Conservation (phyloP, 2,329 filamentous ascomycete genomes). For the Aspergillus proliferans region DNA sequence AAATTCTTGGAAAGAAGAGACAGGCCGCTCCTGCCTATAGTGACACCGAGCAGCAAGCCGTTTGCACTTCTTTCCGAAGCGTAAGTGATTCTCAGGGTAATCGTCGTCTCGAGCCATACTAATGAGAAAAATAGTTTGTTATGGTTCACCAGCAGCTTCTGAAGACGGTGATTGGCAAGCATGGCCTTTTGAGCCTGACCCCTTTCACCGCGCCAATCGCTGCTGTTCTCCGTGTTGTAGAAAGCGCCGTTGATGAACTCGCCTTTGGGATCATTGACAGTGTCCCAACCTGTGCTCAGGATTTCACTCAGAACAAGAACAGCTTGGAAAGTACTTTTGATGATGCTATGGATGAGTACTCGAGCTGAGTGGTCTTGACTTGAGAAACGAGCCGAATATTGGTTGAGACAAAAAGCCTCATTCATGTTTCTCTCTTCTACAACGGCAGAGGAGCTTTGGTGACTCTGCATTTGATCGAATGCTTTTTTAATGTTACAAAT, state of each 20-base stretch:
- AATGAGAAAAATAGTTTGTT: slow-evolving; percentile 2
- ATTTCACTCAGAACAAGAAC: background rate
- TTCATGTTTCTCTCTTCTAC: too few relatives aligned
- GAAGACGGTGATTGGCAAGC: slow-evolving; percentile 4
- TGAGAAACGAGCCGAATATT: too few relatives aligned
- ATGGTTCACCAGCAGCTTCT: slow-evolving; percentile 3
- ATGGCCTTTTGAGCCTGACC: slow-evolving; percentile 5
- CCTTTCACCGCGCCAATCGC: background rate
- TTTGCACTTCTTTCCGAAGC: background rate
- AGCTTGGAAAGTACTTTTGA: background rate
- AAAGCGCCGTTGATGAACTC: background rate
- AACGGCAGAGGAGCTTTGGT: too few relatives aligned
- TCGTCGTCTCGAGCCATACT: background rate
- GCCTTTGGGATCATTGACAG: background rate
- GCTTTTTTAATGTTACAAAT: too few relatives aligned
- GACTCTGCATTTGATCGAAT: too few relatives aligned
- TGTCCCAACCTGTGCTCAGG: background rate
- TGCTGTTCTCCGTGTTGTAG: background rate
- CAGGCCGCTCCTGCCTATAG: background rate
- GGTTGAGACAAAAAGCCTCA: too few relatives aligned
- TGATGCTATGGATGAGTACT: background rate
- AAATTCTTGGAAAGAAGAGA: background rate
- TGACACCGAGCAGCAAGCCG: background rate
- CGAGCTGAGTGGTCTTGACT: too few relatives aligned
- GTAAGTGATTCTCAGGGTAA: background rate